Conservation (phyloP, 176 grass and related monocot genomes). For the Areca catechu region DNA sequence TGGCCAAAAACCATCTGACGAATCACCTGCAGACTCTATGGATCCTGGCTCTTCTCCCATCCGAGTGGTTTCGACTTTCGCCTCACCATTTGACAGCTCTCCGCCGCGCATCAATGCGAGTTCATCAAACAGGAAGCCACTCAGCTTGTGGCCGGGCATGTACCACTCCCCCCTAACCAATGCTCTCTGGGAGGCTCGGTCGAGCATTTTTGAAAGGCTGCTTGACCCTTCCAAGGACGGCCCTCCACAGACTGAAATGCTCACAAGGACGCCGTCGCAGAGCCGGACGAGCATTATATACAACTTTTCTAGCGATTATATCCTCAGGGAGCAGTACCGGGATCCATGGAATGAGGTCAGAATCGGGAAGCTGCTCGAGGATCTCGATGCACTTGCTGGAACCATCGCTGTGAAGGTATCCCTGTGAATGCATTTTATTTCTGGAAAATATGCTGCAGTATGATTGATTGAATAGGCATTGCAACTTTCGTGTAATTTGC, state of each 20-base stretch:
- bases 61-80: conserved; percentile 25
- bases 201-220: conserved; percentile 89
- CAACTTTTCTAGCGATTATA: conserved; percentile 76
- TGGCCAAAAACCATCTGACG: neutral
- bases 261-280: conserved; percentile 66
- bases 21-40: conserved; percentile 15
- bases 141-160: conserved; percentile 95
- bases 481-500: too few relatives aligned
- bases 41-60: conserved; percentile 35
- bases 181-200: conserved; percentile 85
- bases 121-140: conserved; percentile 58
- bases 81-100: conserved; percentile 4
- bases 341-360: conserved; percentile 85
- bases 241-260: conserved; percentile 57
- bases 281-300: conserved; percentile 74
- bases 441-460: too few relatives aligned
- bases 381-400: conserved; percentile 89
- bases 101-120: conserved; percentile 46
- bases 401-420: conserved; percentile 88
- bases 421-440: neutral
- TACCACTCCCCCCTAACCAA: conserved; percentile 96
- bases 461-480: too few relatives aligned
- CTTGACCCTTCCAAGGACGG: conserved; percentile 38
- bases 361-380: conserved; percentile 89
- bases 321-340: conserved; percentile 78